Conservation (phyloP, 352 stramenopile genomes). For the Globisporangium radiosum region DNA sequence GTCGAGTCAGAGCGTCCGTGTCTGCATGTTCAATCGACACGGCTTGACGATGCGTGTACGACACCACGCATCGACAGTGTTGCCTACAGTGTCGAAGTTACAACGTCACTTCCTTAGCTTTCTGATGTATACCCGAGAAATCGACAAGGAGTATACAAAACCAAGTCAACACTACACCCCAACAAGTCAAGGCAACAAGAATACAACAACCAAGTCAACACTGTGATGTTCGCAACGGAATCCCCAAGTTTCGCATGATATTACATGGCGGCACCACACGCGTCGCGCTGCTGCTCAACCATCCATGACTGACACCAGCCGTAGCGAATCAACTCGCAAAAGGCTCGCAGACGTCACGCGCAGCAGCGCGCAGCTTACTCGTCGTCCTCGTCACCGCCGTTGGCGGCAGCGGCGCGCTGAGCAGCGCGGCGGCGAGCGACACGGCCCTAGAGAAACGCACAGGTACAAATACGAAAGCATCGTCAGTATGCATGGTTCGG, state of each 20-base stretch:
- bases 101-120: too few relatives aligned
- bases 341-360: slow-evolving; percentile 13
- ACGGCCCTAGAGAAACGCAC: slow-evolving; percentile 63
- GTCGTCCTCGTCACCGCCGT: slow-evolving; percentile 82
- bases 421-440: slow-evolving; percentile 93
- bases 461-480: not conserved
- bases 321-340: slow-evolving; percentile 14
- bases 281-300: not conserved
- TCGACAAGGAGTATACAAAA: too few relatives aligned
- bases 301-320: slow-evolving; percentile 9
- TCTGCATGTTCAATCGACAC: too few relatives aligned
- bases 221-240: slow-evolving; percentile 18
- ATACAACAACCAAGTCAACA: too few relatives aligned
- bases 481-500: not conserved
- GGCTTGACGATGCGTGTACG: too few relatives aligned
- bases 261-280: slow-evolving; percentile 56
- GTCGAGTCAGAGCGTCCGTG: too few relatives aligned
- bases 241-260: slow-evolving; percentile 83
- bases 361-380: slow-evolving; percentile 44
- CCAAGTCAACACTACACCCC: too few relatives aligned
- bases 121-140: too few relatives aligned
- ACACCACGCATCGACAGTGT: too few relatives aligned
- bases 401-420: slow-evolving; percentile 87
- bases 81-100: too few relatives aligned
- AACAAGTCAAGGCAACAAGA: too few relatives aligned